A percentile compares a stretch with the other conserved stretches of the same genome.
Evolutionary conservation across 805 yeast genomes (phyloP).

Genomic region (Candida patagonica): DNA sequence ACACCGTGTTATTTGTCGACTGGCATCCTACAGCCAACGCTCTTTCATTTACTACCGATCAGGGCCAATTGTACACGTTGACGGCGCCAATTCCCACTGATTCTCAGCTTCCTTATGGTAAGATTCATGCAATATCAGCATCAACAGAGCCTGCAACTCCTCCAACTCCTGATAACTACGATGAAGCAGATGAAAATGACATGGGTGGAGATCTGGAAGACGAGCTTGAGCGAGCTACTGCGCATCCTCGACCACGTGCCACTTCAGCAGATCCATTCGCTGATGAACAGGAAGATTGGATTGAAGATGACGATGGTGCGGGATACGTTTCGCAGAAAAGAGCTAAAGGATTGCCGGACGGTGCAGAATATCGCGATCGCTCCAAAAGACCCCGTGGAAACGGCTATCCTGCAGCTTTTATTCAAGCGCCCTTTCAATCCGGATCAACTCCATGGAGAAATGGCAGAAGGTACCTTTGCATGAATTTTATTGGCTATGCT

Average conservation of each 20-base stretch:
- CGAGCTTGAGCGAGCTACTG: constrained; percentile 5
- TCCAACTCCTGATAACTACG: constrained; percentile 22
- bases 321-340: constrained; percentile 29
- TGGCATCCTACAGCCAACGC: constrained; percentile 31
- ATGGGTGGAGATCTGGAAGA: constrained; percentile 25
- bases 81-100: constrained; percentile 17
- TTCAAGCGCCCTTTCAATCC: constrained; percentile 55
- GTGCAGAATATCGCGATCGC: background rate
- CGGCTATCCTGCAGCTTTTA: background rate
- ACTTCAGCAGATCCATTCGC: constrained; percentile 22
- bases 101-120: constrained; percentile 22
- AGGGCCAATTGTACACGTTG: constrained; percentile 25
- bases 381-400: background rate
- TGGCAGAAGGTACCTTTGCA: constrained; percentile 67
- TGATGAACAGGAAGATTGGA: constrained; percentile 41
- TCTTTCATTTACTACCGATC: constrained; percentile 24
- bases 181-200: constrained; percentile 23
- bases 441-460: constrained; percentile 80
- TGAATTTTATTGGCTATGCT: constrained; percentile 72
- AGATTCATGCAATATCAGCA: constrained; percentile 7
- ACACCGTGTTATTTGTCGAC: constrained; percentile 21
- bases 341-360: background rate
- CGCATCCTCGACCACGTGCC: constrained; percentile 16
- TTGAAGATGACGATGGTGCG: constrained; percentile 56
- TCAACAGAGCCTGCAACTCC: background rate